Evolutionary conservation across 441 rosid genomes (phyloP).

Genomic region (Rhodomyrtus psidioides): DNA sequence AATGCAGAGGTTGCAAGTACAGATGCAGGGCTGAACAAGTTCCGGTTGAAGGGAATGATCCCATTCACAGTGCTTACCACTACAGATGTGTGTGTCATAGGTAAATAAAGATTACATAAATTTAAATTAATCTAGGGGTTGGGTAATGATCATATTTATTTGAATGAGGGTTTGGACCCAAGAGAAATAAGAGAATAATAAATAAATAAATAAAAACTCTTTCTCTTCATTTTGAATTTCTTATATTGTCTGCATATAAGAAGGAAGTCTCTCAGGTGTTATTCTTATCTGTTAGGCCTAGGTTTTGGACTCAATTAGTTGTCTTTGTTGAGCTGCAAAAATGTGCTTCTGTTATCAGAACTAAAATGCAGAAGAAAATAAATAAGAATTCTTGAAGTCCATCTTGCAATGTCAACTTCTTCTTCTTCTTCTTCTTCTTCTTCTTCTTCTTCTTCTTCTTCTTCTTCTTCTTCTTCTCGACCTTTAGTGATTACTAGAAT

Average conservation of each 20-base stretch:
- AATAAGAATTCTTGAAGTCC: neutral
- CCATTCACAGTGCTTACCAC: conserved; percentile 80
- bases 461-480: neutral
- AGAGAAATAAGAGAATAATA: neutral
- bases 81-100: conserved; percentile 91
- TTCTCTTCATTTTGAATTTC: neutral
- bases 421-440: neutral
- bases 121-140: neutral
- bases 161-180: neutral
- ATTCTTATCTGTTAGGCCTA: neutral
- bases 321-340: neutral
- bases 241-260: neutral
- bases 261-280: neutral
- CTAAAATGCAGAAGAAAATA: neutral
- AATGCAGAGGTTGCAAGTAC: conserved; percentile 89
- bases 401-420: neutral
- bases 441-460: neutral
- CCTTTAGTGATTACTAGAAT: neutral
- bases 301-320: neutral
- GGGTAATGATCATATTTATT: neutral
- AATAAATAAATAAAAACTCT: no score
- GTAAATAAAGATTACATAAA: conserved; percentile 13
- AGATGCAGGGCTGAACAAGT: conserved; percentile 95
- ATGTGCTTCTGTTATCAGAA: neutral
- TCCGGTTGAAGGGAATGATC: conserved; percentile 93